phyloP scores from a whole-genome alignment of 2,329 filamentous ascomycete genomes.

The Trichoderma oligosporum region DNA sequence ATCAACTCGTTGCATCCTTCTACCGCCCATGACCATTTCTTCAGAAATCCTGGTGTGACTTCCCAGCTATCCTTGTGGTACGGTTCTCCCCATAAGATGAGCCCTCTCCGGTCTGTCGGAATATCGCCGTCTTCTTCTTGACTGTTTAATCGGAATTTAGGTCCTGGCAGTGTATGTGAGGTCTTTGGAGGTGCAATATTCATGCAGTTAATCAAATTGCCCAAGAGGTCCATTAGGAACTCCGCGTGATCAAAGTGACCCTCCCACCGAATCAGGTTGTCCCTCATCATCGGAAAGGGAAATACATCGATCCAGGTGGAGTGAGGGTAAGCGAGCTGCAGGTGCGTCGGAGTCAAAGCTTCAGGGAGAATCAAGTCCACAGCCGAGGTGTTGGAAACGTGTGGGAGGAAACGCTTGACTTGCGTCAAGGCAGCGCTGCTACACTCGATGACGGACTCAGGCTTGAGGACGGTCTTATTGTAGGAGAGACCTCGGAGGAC shows the following conservation, averaged over 20 bases:
- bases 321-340: constrained; percentile 39
- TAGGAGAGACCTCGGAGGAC: constrained; percentile 10
- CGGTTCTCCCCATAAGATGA: constrained; percentile 28
- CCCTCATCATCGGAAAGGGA: constrained; percentile 37
- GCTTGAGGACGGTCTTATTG: constrained; percentile 2
- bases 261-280: constrained; percentile 37
- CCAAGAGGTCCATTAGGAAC: constrained; percentile 21
- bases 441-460: background rate
- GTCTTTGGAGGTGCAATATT: background rate
- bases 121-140: background rate
- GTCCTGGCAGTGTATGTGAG: background rate
- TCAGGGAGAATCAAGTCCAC: background rate
- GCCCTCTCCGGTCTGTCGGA: constrained; percentile 11
- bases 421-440: background rate
- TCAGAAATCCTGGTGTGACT: constrained; percentile 24
- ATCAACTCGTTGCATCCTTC: constrained; percentile 25
- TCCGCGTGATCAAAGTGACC: constrained; percentile 39
- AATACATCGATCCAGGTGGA: constrained; percentile 42
- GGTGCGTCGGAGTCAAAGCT: constrained; percentile 35
- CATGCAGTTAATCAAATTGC: constrained; percentile 15
- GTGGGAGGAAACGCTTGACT: background rate
- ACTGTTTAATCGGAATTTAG: background rate
- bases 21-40: constrained; percentile 25
- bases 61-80: constrained; percentile 25
- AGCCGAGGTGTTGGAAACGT: background rate